A percentile compares a stretch with the other conserved stretches of the same genome.
These are phyloP conservation scores for Plasmodium billcollinsi DNA, from an alignment of 169 alveolate genomes.

Conservation along the genomic window DNA sequence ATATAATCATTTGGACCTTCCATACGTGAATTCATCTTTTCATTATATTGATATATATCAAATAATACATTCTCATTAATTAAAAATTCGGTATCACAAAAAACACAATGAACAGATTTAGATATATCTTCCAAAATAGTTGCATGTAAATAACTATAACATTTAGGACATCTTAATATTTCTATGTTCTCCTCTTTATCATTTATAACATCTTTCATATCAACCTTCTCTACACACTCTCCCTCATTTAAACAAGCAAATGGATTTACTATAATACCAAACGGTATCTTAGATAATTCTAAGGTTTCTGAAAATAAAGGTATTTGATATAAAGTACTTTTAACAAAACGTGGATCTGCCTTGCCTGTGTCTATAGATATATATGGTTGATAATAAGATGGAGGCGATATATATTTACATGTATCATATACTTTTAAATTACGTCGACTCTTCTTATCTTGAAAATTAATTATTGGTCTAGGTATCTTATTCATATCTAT, in stretches of 20 bases:
- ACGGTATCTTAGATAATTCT: slow-evolving; percentile 78
- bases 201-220: slow-evolving; percentile 79
- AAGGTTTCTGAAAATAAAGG: slow-evolving; percentile 83
- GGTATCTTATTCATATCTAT: slow-evolving; percentile 75
- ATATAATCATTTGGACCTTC: slow-evolving; percentile 7
- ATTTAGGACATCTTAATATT: slow-evolving; percentile 82
- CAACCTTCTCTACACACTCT: slow-evolving; percentile 74
- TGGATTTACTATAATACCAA: slow-evolving; percentile 85
- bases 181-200: slow-evolving; percentile 77
- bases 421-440: slow-evolving; percentile 63
- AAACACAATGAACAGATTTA: slow-evolving; percentile 76
- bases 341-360: slow-evolving; percentile 77
- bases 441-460: slow-evolving; percentile 35
- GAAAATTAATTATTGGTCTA: slow-evolving; percentile 50
- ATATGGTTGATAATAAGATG: slow-evolving; percentile 65
- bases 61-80: slow-evolving; percentile 75
- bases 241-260: slow-evolving; percentile 82
- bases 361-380: slow-evolving; percentile 79
- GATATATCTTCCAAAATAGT: slow-evolving; percentile 78
- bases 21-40: slow-evolving; percentile 19
- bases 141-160: slow-evolving; percentile 83
- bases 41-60: slow-evolving; percentile 74
- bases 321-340: slow-evolving; percentile 78
- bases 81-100: slow-evolving; percentile 79
- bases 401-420: slow-evolving; percentile 72